Base-by-base conservation (phyloP, 2,329 filamentous ascomycete genomes). In the Ophiostoma ips region DNA sequence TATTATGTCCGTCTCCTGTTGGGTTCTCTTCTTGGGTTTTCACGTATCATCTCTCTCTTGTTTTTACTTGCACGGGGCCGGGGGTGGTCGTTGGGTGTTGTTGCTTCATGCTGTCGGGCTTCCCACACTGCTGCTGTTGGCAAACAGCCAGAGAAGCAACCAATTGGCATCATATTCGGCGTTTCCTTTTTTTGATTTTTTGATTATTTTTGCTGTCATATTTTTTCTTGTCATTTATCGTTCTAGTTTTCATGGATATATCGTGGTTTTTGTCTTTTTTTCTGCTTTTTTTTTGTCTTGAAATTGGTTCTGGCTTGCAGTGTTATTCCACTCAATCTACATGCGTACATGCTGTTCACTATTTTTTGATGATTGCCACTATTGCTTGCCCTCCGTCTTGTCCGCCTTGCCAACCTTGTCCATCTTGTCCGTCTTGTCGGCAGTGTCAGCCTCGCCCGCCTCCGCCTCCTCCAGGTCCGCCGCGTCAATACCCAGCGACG, bases 401-500 rank as follows among this genome's bases (percentile, higher is more conserved):
- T 11, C 19, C n/a, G 44, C 15, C 21, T 9, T 41, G 24, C 50
- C 38, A 19, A 12, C 30, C 10, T 48, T 41, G 13, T 34, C 19
- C 30, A 2, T 12, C 33, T 41, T n/a, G n/a, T n/a, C 31, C 10
- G n/a, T 40, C 19, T 19, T 41, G 36, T 11, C 19, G 19, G 44
- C 15, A 16, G 12, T 41, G 24, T 52, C 38, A 19, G n/a, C 30
- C 10, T 48, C 43, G 13, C 33, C 19, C 30, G 2, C 11, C 33
- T 41, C 45, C 2, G 12, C 16, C 7, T 33, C 50, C 5, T 41
- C 50, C 10, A 54, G 18, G n/a, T 55, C 52, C 7, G 19, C 47
- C 10, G 28, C 51, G 3, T 44, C 9, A 38, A 54, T 45, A 50
- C 72, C 73, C 46, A 76, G 63, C 21, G 68, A 68, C 15, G 70